Conservation (phyloP, 495 filamentous ascomycete genomes). For the Penicillium diatomitis region DNA sequence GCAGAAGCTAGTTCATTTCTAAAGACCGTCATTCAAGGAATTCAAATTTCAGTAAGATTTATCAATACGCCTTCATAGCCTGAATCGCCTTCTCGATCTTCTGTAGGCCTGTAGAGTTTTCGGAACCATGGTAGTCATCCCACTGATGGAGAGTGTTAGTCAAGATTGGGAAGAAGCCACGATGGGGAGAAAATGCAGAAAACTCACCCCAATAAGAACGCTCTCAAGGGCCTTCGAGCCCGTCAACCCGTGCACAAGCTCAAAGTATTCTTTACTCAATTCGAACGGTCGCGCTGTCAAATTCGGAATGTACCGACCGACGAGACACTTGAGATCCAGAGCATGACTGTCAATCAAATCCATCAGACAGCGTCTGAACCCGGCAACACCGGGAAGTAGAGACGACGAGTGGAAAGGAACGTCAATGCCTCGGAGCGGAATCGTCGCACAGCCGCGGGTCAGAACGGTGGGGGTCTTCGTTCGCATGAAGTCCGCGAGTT, state of each 20-base stretch:
- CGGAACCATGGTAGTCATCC: not conserved
- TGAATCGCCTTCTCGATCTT: not conserved
- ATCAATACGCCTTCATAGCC: not conserved
- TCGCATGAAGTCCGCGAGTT: conserved; percentile 60
- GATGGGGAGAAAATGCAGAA: not conserved
- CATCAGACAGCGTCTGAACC: not conserved
- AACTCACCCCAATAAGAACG: not conserved
- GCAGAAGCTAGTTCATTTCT: too few species aligned
- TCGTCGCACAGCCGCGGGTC: conserved; percentile 82
- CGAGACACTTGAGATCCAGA: conserved; percentile 27
- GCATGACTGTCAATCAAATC: not conserved
- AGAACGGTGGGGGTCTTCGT: not conserved
- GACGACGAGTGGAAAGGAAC: conserved; percentile 73
- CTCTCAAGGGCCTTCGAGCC: not conserved
- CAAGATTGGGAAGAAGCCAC: not conserved
- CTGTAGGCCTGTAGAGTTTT: not conserved
- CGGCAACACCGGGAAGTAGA: not conserved
- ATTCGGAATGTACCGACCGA: conserved; percentile 98
- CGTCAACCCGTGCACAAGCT: conserved; percentile 90
- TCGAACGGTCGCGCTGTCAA: conserved; percentile 93
- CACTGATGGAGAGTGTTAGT: not conserved
- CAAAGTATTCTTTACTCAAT: conserved; percentile 96
- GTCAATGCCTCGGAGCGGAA: conserved; percentile 92
- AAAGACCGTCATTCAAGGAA: not conserved
- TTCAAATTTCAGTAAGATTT: not conserved